phyloP scores from a whole-genome alignment of 306 rosid species.

The Heteromeles arbutifolia region DNA sequence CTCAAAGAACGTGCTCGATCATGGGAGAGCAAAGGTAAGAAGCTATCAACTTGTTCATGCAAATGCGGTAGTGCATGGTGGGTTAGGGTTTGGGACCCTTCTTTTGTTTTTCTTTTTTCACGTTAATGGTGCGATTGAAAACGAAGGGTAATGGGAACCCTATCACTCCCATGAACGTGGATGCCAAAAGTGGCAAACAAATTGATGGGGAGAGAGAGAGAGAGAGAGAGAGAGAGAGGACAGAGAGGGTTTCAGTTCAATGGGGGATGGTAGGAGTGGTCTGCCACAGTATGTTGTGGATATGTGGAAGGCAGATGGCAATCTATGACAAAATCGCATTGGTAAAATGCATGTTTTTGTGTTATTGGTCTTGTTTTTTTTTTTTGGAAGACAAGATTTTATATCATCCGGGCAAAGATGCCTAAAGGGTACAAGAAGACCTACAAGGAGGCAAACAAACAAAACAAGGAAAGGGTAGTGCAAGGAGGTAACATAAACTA shows the following conservation, averaged over 20 bases:
- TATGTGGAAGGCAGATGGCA: too few relatives aligned
- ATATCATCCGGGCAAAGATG: too few relatives aligned
- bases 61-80: slow-evolving; percentile 6
- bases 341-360: too few relatives aligned
- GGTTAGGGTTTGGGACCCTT: slow-evolving; percentile 41
- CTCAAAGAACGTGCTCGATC: slow-evolving; percentile 9
- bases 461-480: too few relatives aligned
- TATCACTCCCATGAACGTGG: slow-evolving; percentile 52
- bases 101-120: not conserved
- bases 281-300: not conserved
- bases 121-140: slow-evolving; percentile 3
- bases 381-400: too few relatives aligned
- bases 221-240: not conserved
- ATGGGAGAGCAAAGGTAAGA: not conserved
- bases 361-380: too few relatives aligned
- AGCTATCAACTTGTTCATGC: slow-evolving; percentile 32
- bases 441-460: too few relatives aligned
- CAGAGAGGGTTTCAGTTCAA: not conserved
- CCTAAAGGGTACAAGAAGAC: too few relatives aligned
- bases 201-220: slow-evolving; percentile 27
- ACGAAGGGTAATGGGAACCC: slow-evolving; percentile 24
- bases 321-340: too few relatives aligned
- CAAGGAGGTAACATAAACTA: too few relatives aligned
- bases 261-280: not conserved
- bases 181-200: slow-evolving; percentile 24